Percentiles rank a stretch among this genome's conserved stretches.
Conservation (phyloP, 2,329 filamentous ascomycete species). For the Sphaerulina musiva region DNA sequence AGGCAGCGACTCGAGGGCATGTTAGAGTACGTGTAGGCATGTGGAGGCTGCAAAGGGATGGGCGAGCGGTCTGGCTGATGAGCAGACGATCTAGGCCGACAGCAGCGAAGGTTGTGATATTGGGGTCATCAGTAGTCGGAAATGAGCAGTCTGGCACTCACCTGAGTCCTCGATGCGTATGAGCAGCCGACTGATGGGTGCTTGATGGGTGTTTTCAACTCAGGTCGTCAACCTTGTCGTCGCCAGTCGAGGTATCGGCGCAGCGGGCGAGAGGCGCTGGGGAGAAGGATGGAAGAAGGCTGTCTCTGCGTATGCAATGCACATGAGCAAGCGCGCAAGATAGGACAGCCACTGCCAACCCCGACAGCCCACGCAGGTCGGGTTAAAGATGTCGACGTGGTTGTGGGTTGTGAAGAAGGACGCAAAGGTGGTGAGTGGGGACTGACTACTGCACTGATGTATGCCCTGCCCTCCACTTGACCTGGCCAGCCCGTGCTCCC, state of each 20-base stretch:
- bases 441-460: not conserved
- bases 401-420: slow-evolving; percentile 12
- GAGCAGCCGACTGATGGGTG: slow-evolving; percentile 23
- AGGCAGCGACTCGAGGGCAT: slow-evolving; percentile 1
- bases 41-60: slow-evolving; percentile 20
- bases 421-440: slow-evolving; percentile 2
- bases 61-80: slow-evolving; percentile 14
- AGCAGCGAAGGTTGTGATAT: slow-evolving; percentile 19
- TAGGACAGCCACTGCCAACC: slow-evolving; percentile 11
- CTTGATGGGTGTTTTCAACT: slow-evolving; percentile 22
- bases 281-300: slow-evolving; percentile 2
- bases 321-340: slow-evolving; percentile 13
- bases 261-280: slow-evolving; percentile 4
- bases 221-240: slow-evolving; percentile 21
- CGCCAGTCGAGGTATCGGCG: slow-evolving; percentile 16
- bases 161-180: slow-evolving; percentile 23
- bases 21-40: not conserved
- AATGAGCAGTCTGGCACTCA: slow-evolving; percentile 20
- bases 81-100: slow-evolving; percentile 11
- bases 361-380: slow-evolving; percentile 9
- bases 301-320: slow-evolving; percentile 11
- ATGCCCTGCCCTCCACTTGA: slow-evolving; percentile 4
- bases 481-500: not conserved
- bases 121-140: slow-evolving; percentile 13
- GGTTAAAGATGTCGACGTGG: slow-evolving; percentile 11